Conservation (phyloP, 1,139 yeast species). For the Geotrichum siamense region DNA sequence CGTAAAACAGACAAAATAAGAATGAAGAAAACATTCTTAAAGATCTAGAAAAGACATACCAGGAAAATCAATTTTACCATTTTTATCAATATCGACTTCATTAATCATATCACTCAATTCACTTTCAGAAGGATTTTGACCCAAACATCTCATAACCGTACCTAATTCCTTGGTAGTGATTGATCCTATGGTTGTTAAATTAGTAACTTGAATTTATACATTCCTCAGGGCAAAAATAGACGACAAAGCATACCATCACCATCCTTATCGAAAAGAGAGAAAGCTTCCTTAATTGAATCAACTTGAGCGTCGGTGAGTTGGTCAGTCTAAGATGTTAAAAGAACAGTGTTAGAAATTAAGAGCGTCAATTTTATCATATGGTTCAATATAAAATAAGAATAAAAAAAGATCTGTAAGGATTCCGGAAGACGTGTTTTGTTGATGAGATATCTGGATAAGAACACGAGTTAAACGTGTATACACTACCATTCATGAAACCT, state of each 20-base stretch:
- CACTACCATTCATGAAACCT: too few relatives aligned
- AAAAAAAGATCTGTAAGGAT: too few relatives aligned
- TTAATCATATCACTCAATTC: conserved; percentile 95
- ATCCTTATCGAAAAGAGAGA: conserved; percentile 91
- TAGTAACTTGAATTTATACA: neutral
- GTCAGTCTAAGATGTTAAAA: conserved; percentile 55
- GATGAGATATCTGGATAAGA: too few relatives aligned
- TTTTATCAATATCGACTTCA: conserved; percentile 63
- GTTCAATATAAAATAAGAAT: too few relatives aligned
- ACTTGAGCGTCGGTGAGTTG: conserved; percentile 93
- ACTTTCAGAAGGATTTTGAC: conserved; percentile 93
- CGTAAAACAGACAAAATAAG: too few relatives aligned
- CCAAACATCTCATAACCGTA: conserved; percentile 96
- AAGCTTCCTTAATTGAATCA: conserved; percentile 95
- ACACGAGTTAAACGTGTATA: too few relatives aligned
- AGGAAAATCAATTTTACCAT: conserved; percentile 28
- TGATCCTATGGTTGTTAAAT: conserved; percentile 38
- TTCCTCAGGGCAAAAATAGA: neutral
- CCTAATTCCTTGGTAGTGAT: conserved; percentile 95
- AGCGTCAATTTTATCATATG: too few relatives aligned
- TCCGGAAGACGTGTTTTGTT: too few relatives aligned
- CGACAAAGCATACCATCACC: conserved; percentile 69
- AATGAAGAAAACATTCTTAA: neutral
- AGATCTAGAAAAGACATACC: conserved; percentile 14
- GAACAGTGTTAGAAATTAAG: too few relatives aligned